Evolutionary conservation across 2,329 filamentous ascomycete genomes (phyloP).

Genomic region (Emericellopsis atlantica): DNA sequence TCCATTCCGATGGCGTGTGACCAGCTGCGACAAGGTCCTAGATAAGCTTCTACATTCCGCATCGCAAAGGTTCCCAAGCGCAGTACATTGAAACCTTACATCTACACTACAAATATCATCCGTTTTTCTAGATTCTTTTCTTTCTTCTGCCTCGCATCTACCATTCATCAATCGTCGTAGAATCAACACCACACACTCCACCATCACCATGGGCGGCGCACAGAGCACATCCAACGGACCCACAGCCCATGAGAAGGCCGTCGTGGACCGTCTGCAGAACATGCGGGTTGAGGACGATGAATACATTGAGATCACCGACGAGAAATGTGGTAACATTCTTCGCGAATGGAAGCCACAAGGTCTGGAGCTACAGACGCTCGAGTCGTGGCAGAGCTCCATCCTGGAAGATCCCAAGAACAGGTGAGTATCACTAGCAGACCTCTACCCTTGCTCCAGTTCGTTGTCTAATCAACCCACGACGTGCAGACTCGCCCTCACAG

Average conservation of each 20-base stretch:
- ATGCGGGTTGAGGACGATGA: conserved; percentile 38
- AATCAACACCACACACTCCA: no score
- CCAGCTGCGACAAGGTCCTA: no score
- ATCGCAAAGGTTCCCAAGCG: no score
- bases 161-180: no score
- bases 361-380: conserved; percentile 37
- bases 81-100: no score
- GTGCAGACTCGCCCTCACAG: conserved; percentile 58
- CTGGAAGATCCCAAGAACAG: conserved; percentile 54
- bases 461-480: background rate
- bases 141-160: no score
- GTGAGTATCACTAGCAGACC: no score
- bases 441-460: background rate
- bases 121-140: no score
- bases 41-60: no score
- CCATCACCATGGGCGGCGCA: conserved; percentile 27
- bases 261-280: conserved; percentile 27
- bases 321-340: conserved; percentile 10
- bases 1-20: no score
- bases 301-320: conserved; percentile 36
- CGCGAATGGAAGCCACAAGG: conserved; percentile 18
- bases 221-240: conserved; percentile 23
- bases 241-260: conserved; percentile 25
- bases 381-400: conserved; percentile 48
- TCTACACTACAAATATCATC: no score